Base-by-base conservation (phyloP, 306 rosid genomes). In the Cucumis melo region DNA sequence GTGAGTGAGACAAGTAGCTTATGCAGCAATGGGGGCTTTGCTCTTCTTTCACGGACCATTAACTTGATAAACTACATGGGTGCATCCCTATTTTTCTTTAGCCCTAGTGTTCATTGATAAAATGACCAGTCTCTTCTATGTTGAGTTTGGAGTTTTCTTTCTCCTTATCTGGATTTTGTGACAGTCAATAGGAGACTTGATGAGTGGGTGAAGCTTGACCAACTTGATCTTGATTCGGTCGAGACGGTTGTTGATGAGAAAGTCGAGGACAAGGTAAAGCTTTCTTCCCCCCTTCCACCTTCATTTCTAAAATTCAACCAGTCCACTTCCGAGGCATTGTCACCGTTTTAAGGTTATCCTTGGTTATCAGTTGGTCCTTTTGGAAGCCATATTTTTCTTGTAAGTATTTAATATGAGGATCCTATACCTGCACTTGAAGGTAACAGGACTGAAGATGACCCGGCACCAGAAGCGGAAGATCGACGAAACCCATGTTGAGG, bases 171-270 rank as follows among this genome's bases (percentile, higher is more conserved):
- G 58, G 42, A 24, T 71, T 71, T 24, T 77, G 77, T 76, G 68
- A 73, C 87, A 92, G 99, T 92, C 75, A 95, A 95, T 87, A 89
- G 99, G 86, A 92, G 99, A 89, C 99, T 95, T 83, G 98, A 95
- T 82, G 99, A 92, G 82, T 95, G 99, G 99, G 99, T 92, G 86
- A 92, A 95, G 88, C 96, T 92, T 81, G 98, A 95, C 14, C 99
- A 90, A 73, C 96, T 95, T 74, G 98, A 95, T 84, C 99, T 95
- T 80, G 89, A 89, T 67, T 95, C 98, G 38, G 99, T 92, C 71
- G 97, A 92, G 87, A 86, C 96, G 39, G 96, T 89, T 82, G 96
- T 95, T 79, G 99, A 95, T 90, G 99, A 95, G 88, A 95, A 95
- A 89, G 99, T 95, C 77, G 99, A 95, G 85, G 99, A 92, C 85